Base-by-base conservation (phyloP, 768 basidiomycete species). In the Leccinum ochraceum region DNA sequence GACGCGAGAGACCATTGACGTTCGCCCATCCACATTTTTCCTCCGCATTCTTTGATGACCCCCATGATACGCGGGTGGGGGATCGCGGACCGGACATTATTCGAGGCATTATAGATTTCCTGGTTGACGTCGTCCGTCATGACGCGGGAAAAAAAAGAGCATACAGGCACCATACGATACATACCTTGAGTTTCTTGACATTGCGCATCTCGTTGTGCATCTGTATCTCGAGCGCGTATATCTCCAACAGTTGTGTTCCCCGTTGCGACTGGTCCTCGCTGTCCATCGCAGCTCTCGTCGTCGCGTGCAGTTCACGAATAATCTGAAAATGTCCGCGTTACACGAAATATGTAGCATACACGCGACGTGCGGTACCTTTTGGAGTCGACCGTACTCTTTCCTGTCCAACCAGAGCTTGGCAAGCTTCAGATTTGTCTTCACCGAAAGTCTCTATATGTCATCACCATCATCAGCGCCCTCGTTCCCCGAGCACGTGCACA, bases 11-110 rank as follows among this genome's bases (percentile, higher is more conserved):
- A 90, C 95, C 96, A 99, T 78, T 97, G 92, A 90, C 96, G 91
- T 81, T 98, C 97, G 60, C 93, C 94, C 97, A 99, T 98, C 95
- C 97, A 98, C 97, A 99, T 99, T 78, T 99, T 99, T 3, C 97
- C 97, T 16, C 97, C 97, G 66, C 96, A 98, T 75, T 99, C 97
- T 71, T 95, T 93, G 77, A 99, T 98, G 55, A 98, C 94, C 48
- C 96, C 97, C 90, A 98, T 95, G 69, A 98, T 98, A 32, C 94
- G 85, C 10, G 97, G 97, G 77, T 98, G 97, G 16, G 97, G 95
- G 62, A 99, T 98, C 10, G 97, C 97, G 8, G 94, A 95, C 24
- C 93, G 90, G 55, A 99, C 92, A 49, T 87, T 85, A 64, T 92
- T 92, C 13, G 93, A 89, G 10, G 96, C 95, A 66, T 97, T 95